Conservation (phyloP, 352 stramenopile genomes). For the Pythium vanterpoolii region DNA sequence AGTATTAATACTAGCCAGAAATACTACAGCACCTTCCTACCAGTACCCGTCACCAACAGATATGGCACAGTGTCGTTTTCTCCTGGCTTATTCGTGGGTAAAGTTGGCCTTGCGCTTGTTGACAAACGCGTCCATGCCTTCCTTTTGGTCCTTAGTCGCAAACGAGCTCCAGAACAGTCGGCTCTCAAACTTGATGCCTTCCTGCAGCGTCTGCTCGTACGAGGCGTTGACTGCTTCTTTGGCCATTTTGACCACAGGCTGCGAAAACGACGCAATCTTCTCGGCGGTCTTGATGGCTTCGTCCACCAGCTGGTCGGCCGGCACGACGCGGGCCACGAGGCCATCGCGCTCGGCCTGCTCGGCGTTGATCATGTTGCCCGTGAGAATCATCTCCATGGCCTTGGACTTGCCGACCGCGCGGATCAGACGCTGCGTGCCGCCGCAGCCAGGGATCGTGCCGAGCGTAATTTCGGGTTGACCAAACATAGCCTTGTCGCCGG, state of each 20-base stretch:
- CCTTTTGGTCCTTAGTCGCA: constrained; percentile 91
- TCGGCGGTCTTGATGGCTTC: constrained; percentile 95
- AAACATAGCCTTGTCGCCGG: constrained; percentile 96
- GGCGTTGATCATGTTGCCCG: constrained; percentile 96
- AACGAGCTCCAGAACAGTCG: constrained; percentile 98
- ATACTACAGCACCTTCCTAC: background rate
- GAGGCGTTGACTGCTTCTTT: constrained; percentile 96
- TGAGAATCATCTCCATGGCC: constrained; percentile 99
- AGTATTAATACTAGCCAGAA: too few relatives aligned
- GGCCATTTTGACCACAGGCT: constrained; percentile 93
- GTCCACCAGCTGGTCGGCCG: constrained; percentile 90
- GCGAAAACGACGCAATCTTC: constrained; percentile 95
- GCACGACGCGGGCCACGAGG: constrained; percentile 93
- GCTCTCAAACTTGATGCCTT: constrained; percentile 96
- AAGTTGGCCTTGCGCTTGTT: constrained; percentile 96
- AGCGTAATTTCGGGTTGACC: constrained; percentile 98
- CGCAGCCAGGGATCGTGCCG: constrained; percentile 95
- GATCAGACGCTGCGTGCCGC: constrained; percentile 96
- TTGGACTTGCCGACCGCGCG: constrained; percentile 97
- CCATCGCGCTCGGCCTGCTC: constrained; percentile 93
- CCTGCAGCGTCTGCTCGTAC: constrained; percentile 92
- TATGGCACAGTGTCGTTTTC: too few relatives aligned
- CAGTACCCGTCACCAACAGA: background rate
- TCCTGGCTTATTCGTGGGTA: constrained; percentile 92
- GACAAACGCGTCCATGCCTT: constrained; percentile 98